These are phyloP conservation scores for Penicillium hordei DNA, from an alignment of 2,329 filamentous ascomycete genomes.

Conservation along the genomic window DNA sequence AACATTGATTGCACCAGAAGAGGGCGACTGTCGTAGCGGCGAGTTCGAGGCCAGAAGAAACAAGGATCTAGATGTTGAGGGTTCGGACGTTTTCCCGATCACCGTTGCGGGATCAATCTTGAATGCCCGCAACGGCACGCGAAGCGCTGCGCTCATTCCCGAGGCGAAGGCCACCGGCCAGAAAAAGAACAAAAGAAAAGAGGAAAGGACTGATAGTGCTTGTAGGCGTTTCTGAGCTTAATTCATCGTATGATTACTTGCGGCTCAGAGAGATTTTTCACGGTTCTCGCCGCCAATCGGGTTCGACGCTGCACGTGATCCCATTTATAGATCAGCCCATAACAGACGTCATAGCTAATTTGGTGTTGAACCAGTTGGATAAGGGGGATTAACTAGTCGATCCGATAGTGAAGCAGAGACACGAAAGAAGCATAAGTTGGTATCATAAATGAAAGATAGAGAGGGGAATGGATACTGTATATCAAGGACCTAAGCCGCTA, in stretches of 20 bases:
- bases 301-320: constrained; percentile 25
- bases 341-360: constrained; percentile 13
- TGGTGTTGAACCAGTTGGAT: neutral
- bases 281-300: constrained; percentile 30
- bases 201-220: neutral
- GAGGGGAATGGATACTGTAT: neutral
- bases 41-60: constrained; percentile 6
- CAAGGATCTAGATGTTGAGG: constrained; percentile 13
- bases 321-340: constrained; percentile 13
- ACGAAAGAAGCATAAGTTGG: too few relatives aligned
- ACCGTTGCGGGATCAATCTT: constrained; percentile 31
- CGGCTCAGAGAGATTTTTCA: constrained; percentile 21
- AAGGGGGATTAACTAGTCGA: neutral
- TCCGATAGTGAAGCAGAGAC: neutral
- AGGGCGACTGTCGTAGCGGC: neutral
- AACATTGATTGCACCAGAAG: neutral
- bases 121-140: constrained; percentile 35
- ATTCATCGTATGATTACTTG: constrained; percentile 14
- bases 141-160: constrained; percentile 39
- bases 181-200: neutral
- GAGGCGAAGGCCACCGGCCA: constrained; percentile 14
- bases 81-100: constrained; percentile 26
- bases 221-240: constrained; percentile 6
- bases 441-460: neutral
- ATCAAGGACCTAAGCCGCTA: neutral